Conservation (phyloP, 495 filamentous ascomycete species). For the Lindgomyces ingoldianus region DNA sequence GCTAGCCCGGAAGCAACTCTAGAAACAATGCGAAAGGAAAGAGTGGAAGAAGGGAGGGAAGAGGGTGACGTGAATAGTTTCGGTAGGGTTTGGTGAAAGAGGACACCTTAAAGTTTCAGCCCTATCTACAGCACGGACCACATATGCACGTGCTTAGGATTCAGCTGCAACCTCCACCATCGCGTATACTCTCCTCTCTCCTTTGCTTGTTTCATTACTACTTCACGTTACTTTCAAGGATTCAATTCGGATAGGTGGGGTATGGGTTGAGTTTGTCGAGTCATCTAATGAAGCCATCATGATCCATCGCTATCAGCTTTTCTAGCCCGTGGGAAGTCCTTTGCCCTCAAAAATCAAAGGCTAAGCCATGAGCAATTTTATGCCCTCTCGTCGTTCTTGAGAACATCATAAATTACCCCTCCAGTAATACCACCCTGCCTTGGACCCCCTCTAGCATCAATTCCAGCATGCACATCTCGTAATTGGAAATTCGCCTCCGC, state of each 20-base stretch:
- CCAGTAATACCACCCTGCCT: conserved; percentile 45
- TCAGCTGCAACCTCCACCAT: neutral
- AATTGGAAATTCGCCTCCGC: conserved; percentile 56
- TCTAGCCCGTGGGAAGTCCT: no score
- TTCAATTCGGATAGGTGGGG: no score
- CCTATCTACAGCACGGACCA: conserved; percentile 7
- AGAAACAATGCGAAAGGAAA: neutral
- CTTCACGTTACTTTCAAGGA: no score
- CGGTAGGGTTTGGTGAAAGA: neutral
- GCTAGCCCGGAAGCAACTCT: conserved; percentile 17
- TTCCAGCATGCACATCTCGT: conserved; percentile 45
- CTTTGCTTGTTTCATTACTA: no score
- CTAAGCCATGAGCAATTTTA: neutral
- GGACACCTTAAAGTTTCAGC: conserved; percentile 21
- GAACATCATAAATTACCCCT: conserved; percentile 8
- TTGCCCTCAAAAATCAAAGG: no score
- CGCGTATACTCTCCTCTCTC: no score
- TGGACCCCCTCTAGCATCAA: conserved; percentile 41
- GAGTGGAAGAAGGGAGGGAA: neutral
- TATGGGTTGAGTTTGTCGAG: neutral
- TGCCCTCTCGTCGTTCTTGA: neutral
- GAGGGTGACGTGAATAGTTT: conserved; percentile 6
- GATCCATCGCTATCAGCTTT: no score
- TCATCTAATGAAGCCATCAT: neutral
- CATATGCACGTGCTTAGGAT: neutral